phyloP scores from a whole-genome alignment of 257 asterid genomes.

The Osmanthus fragrans region DNA sequence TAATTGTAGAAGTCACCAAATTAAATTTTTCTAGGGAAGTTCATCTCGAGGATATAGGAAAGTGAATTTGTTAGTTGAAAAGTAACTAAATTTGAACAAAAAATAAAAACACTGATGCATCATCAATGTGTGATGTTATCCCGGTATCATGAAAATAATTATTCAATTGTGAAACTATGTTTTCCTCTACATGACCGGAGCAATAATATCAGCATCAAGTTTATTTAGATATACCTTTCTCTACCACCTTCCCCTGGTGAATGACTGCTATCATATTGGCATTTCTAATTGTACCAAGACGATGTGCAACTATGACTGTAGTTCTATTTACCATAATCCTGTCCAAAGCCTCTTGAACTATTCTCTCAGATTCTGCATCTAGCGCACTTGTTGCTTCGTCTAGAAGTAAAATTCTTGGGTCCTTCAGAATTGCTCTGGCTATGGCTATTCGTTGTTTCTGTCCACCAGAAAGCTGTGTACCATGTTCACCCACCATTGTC shows the following conservation, averaged over 20 bases:
- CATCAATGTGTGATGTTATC: background rate
- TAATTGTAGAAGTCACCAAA: background rate
- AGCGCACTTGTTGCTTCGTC: conserved; percentile 93
- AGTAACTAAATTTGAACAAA: background rate
- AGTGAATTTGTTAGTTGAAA: background rate
- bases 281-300: conserved; percentile 74
- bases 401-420: conserved; percentile 73
- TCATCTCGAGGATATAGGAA: background rate
- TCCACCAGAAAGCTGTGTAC: conserved; percentile 92
- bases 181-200: background rate
- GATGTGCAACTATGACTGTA: conserved; percentile 83
- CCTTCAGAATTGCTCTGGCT: conserved; percentile 78
- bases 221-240: conserved; percentile 49
- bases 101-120: background rate
- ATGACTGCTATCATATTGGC: conserved; percentile 80
- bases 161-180: background rate
- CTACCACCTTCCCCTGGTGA: conserved; percentile 75
- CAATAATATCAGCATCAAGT: background rate
- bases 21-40: background rate
- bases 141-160: background rate
- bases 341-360: conserved; percentile 85
- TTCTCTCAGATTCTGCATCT: conserved; percentile 86
- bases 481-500: conserved; percentile 83
- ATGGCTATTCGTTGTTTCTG: conserved; percentile 89
- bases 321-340: conserved; percentile 82